Base-by-base conservation (phyloP, 441 rosid genomes). In the Adansonia rubrostipa region DNA sequence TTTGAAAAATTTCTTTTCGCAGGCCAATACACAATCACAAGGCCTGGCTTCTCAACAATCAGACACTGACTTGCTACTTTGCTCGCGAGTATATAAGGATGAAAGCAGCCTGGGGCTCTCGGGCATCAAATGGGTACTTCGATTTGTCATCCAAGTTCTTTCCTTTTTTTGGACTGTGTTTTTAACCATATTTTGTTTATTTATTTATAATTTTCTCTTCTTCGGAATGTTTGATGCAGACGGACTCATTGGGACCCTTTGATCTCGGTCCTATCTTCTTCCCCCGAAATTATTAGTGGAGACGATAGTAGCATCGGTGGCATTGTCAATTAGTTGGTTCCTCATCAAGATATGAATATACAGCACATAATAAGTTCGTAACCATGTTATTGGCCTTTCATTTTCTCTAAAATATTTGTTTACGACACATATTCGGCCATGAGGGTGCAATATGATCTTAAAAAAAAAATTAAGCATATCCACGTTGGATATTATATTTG, bases 41-140 rank as follows among this genome's bases (percentile, higher is more conserved):
- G 85, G 80, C 79, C 80, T 71, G 66, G 76, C 79, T 36, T 78
- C 68, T 71, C 87, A 83, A 50, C 89, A 83, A 80, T 84, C 90
- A 8, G 88, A 85, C 72, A 86, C 87, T 78, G 78, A 87, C 42
- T 77, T 87, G 77, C 58, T 78, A 42, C 85, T 85, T 81, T 80
- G 87, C 75, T 80, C 89, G 1, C 82, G 80, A 75, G 82, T 79
- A 56, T 80, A 82, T 71, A 85, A 80, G 6, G 91, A 89, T 36
- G 98, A 93, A 82, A 90, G 89, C 84, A 94, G 97, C 85, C 90
- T 92, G 77, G 99, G 97, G 22, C 80, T 94, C 60, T 89, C 97
- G 74, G 94, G 89, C 82, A 92, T 94, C 80, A 91, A 94, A 84
- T 92, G 98, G 98, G 97, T 93, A 88, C 53, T 73, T 79, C 79